A percentile compares a stretch with the other conserved stretches of the same genome.
These are phyloP conservation scores for Oryza glaberrima DNA, from an alignment of 176 grass and related monocot species.

Conservation along the genomic window DNA sequence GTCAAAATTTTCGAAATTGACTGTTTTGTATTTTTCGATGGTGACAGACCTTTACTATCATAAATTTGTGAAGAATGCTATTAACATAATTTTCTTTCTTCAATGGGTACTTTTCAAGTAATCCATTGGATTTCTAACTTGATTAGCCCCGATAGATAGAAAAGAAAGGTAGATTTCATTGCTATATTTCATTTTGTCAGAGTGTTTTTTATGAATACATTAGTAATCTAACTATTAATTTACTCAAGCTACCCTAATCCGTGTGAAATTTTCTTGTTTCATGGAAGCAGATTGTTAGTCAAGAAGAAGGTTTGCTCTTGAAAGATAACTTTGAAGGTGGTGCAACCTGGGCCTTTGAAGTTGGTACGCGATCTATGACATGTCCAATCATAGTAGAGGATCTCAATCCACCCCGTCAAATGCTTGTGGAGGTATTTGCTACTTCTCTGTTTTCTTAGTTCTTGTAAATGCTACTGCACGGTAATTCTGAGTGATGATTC, in stretches of 20 bases:
- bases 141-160: neutral
- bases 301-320: slow-evolving; percentile 67
- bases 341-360: slow-evolving; percentile 75
- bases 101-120: neutral
- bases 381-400: slow-evolving; percentile 77
- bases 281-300: slow-evolving; percentile 28
- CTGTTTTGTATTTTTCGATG: neutral
- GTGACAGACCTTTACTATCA: neutral
- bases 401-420: slow-evolving; percentile 67
- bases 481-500: neutral
- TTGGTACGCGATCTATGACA: slow-evolving; percentile 62
- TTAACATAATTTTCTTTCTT: neutral
- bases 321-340: slow-evolving; percentile 72
- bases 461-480: neutral
- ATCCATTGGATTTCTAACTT: neutral
- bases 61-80: neutral
- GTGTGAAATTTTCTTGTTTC: neutral
- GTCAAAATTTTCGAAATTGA: neutral
- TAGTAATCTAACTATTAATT: neutral
- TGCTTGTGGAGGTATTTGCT: slow-evolving; percentile 60
- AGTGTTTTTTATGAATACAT: neutral
- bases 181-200: neutral
- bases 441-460: slow-evolving; percentile 7
- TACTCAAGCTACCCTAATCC: neutral
- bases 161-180: neutral